Percentiles rank a stretch among this genome's conserved stretches.
Conservation (phyloP, 2,329 filamentous ascomycete genomes). For the Microcyclosporella mali region DNA sequence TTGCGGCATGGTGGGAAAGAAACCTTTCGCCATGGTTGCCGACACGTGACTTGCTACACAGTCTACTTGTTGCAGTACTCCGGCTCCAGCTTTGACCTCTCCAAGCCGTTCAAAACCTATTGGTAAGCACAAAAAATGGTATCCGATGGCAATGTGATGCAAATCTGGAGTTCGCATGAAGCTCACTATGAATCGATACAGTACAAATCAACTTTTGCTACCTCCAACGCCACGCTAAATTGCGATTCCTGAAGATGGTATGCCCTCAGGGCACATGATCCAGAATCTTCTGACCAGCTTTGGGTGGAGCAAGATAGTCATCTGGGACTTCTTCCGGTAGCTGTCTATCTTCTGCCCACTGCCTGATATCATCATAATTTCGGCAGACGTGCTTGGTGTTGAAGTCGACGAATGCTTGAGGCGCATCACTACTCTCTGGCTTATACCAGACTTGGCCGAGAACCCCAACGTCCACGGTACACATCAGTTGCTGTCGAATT, state of each 20-base stretch:
- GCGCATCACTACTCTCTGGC: conserved; percentile 29
- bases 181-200: too few species aligned
- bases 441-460: conserved; percentile 58
- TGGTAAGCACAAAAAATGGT: too few species aligned
- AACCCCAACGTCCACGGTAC: conserved; percentile 55
- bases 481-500: conserved; percentile 60
- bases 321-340: conserved; percentile 35
- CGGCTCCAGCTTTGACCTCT: too few species aligned
- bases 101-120: too few species aligned
- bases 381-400: conserved; percentile 56
- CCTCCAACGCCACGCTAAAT: too few species aligned
- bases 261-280: conserved; percentile 11
- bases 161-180: too few species aligned
- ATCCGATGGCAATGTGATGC: too few species aligned
- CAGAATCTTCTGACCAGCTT: conserved; percentile 10
- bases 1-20: too few species aligned
- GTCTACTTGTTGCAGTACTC: too few species aligned
- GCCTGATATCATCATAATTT: conserved; percentile 49
- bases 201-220: too few species aligned
- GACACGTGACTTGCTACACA: too few species aligned
- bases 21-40: too few species aligned
- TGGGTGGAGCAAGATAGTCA: conserved; percentile 13
- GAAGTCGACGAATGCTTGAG: conserved; percentile 55
- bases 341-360: conserved; percentile 53
- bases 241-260: neutral